phyloP scores from a whole-genome alignment of 768 basidiomycete species.

The Pleurotus salmoneostramineus region DNA sequence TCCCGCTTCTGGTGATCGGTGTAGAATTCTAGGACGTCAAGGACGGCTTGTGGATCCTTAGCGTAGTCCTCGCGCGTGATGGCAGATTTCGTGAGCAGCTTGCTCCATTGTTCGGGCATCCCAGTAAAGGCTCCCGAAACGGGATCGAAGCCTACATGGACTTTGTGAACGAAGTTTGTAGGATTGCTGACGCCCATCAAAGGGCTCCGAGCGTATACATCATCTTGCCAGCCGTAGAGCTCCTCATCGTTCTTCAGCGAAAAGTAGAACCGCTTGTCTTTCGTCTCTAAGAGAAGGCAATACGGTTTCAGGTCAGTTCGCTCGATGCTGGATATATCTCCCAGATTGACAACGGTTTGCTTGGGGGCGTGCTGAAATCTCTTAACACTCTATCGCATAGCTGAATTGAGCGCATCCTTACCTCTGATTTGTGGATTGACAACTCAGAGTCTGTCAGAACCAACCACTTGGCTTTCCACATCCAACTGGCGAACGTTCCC shows the following conservation, averaged over 20 bases:
- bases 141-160: slow-evolving; percentile 97
- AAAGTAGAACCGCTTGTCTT: slow-evolving; percentile 76
- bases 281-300: slow-evolving; percentile 83
- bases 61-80: slow-evolving; percentile 98
- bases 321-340: slow-evolving; percentile 84
- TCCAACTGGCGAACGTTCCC: slow-evolving; percentile 77
- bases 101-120: slow-evolving; percentile 96
- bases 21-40: slow-evolving; percentile 98
- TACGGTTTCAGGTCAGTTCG: slow-evolving; percentile 94
- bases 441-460: slow-evolving; percentile 78
- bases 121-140: slow-evolving; percentile 93
- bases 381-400: slow-evolving; percentile 1
- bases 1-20: slow-evolving; percentile 98
- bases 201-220: slow-evolving; percentile 89
- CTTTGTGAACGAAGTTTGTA: slow-evolving; percentile 98
- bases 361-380: slow-evolving; percentile 41
- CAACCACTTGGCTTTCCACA: slow-evolving; percentile 91
- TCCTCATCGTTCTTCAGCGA: slow-evolving; percentile 93
- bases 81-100: slow-evolving; percentile 93
- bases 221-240: slow-evolving; percentile 98
- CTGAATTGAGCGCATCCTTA: slow-evolving; percentile 32
- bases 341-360: slow-evolving; percentile 61
- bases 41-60: slow-evolving; percentile 93
- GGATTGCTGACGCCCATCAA: slow-evolving; percentile 92
- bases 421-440: slow-evolving; percentile 89